A percentile compares a stretch with the other conserved stretches of the same genome.
phyloP scores from a whole-genome alignment of 1,284 basidiomycete genomes.

The Melampsora americana region DNA sequence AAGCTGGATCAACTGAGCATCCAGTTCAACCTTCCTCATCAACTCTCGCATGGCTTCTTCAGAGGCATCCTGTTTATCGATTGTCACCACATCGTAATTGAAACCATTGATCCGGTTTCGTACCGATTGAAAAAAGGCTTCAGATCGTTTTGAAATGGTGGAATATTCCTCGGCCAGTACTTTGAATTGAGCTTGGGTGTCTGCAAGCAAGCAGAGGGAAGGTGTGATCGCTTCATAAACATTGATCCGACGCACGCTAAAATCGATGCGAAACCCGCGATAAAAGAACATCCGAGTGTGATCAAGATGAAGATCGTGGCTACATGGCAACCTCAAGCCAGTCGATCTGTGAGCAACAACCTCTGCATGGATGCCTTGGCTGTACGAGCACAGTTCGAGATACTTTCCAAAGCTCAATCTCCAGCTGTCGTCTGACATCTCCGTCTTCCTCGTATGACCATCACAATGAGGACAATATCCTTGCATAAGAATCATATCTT shows the following conservation, averaged over 20 bases:
- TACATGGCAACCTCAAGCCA: conserved; percentile 59
- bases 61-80: conserved; percentile 47
- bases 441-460: conserved; percentile 68
- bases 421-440: conserved; percentile 87
- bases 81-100: conserved; percentile 46
- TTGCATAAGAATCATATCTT: conserved; percentile 36
- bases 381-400: conserved; percentile 83
- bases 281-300: conserved; percentile 88
- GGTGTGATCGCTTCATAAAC: conserved; percentile 86
- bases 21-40: conserved; percentile 61
- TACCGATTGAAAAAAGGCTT: conserved; percentile 62
- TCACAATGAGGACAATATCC: conserved; percentile 39
- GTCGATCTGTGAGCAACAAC: conserved; percentile 3
- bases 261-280: conserved; percentile 69
- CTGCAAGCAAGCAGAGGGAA: conserved; percentile 76
- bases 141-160: conserved; percentile 69
- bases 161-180: conserved; percentile 88
- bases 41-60: conserved; percentile 66
- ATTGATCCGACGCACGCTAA: conserved; percentile 78
- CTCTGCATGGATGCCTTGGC: conserved; percentile 65
- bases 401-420: conserved; percentile 71
- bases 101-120: conserved; percentile 59
- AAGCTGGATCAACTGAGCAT: conserved; percentile 23
- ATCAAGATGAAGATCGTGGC: conserved; percentile 89
- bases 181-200: conserved; percentile 77